Evolutionary conservation across 768 basidiomycete species (phyloP), one percentile per base, ranked within the genome.

Genomic region (Amanita fuliginea): DNA sequence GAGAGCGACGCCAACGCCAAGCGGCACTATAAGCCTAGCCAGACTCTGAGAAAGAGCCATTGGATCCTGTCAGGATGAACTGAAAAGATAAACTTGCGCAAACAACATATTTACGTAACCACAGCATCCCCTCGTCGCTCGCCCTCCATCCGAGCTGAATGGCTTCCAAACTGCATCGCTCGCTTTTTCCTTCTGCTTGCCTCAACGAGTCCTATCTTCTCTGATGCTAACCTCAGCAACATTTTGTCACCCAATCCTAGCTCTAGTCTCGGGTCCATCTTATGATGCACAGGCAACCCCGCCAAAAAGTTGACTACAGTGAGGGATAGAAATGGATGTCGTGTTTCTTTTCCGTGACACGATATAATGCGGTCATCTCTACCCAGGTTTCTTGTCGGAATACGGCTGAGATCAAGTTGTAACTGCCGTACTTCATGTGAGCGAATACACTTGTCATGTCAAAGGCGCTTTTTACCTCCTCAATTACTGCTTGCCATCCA

Each of bases 101-200:
- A 48, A 54, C 40, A 59, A 51, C 21, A 9, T 14, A 18, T 32
- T 18, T 11, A 45, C 14, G 16, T 18, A 16, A 21, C 30, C 6
- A 14, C 52, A 18, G 57, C 59, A 60, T 81, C 77, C 1, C 84
- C 86, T 33, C 74, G 73, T 51, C 64, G 66, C 42, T 78, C 76
- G 2, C 78, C 81, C 14, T 83, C 80, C 88, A 92, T 90, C 51
- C 87, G 69, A 14, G 89, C 89, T 26, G 88, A 86, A 64, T 82
- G 80, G 58, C 78, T 87, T 14, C 95, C 95, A 67, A 99, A 99
- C 59, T 98, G 96, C 87, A 97, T 96, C 11, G 96, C 96, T 51
- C 87, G 64, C 67, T 99, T 99, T 62, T 86, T 92, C 54, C 89
- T 70, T 46, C 56, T 51, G 53, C 86, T 85, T 4, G 90, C 88